These are phyloP conservation scores for Petasospora fabianii DNA, from an alignment of 1,139 yeast genomes.

Conservation along the genomic window DNA sequence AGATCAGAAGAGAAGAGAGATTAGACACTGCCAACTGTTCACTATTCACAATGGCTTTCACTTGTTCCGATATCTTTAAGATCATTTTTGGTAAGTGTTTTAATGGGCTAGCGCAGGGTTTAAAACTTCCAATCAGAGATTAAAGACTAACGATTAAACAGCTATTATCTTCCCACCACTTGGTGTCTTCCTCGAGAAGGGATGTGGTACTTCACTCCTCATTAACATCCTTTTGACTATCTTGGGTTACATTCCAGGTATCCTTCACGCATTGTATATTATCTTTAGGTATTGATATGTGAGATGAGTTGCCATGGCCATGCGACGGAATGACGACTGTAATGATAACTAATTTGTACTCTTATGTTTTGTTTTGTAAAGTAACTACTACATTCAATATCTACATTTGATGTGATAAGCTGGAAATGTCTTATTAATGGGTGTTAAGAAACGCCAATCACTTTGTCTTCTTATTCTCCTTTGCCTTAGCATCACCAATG, in stretches of 20 bases:
- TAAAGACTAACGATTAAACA: constrained; percentile 7
- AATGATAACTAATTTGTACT: neutral
- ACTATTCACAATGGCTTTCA: constrained; percentile 48
- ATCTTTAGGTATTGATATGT: constrained; percentile 31
- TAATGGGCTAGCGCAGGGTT: neutral
- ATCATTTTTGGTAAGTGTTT: constrained; percentile 40
- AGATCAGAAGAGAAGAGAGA: too few species aligned
- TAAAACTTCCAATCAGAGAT: too few species aligned
- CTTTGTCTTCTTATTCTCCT: constrained; percentile 15
- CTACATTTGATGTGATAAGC: neutral
- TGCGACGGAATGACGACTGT: neutral
- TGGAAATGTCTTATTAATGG: neutral
- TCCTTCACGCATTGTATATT: constrained; percentile 61
- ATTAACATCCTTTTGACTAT: constrained; percentile 48
- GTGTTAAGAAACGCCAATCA: neutral
- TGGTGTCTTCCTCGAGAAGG: constrained; percentile 70
- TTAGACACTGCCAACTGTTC: too few species aligned
- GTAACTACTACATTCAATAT: too few species aligned
- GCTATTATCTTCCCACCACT: constrained; percentile 71
- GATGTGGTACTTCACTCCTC: constrained; percentile 53
- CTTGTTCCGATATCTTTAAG: constrained; percentile 57
- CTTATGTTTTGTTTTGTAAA: neutral
- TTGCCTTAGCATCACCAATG: constrained; percentile 1
- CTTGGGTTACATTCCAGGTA: constrained; percentile 66
- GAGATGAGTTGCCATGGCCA: neutral